A percentile compares a stretch with the other conserved stretches of the same genome.
phyloP scores from a whole-genome alignment of 805 yeast species.

The Candida nonsorbophila region DNA sequence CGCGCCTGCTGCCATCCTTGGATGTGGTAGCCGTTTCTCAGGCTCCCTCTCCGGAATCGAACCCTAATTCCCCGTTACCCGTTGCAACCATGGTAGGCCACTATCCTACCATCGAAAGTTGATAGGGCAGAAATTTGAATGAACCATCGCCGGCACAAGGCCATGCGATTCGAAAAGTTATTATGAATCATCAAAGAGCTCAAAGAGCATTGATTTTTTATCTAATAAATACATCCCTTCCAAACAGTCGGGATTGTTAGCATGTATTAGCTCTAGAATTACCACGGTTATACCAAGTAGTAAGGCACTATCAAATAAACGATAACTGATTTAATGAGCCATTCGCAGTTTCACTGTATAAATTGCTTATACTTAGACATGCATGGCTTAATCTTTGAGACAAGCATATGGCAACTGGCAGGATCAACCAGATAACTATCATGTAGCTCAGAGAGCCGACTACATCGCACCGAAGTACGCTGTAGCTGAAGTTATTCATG shows the following conservation, averaged over 20 bases:
- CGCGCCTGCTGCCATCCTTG: no score
- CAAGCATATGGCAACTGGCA: constrained; percentile 8
- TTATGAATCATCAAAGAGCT: constrained; percentile 40
- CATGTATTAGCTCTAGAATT: constrained; percentile 47
- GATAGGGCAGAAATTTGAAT: constrained; percentile 45
- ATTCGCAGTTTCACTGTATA: constrained; percentile 42
- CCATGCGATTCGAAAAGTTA: constrained; percentile 39
- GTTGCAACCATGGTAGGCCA: no score
- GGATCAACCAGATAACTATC: constrained; percentile 5
- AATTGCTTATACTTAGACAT: constrained; percentile 8
- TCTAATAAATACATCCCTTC: constrained; percentile 39
- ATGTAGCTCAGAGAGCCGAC: background rate
- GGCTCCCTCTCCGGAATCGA: no score
- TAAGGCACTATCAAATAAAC: constrained; percentile 44
- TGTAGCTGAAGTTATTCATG: constrained; percentile 1
- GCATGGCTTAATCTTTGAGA: constrained; percentile 7
- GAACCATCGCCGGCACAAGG: constrained; percentile 43
- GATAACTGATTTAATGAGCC: constrained; percentile 48
- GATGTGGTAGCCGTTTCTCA: no score
- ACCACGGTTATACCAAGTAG: constrained; percentile 46
- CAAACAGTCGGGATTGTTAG: constrained; percentile 30
- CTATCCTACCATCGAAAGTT: no score
- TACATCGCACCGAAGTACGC: background rate
- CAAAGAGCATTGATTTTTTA: constrained; percentile 41
- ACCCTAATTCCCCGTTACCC: no score